phyloP scores from a whole-genome alignment of 2,329 filamentous ascomycete species.

The Sclerotinia subarctica region DNA sequence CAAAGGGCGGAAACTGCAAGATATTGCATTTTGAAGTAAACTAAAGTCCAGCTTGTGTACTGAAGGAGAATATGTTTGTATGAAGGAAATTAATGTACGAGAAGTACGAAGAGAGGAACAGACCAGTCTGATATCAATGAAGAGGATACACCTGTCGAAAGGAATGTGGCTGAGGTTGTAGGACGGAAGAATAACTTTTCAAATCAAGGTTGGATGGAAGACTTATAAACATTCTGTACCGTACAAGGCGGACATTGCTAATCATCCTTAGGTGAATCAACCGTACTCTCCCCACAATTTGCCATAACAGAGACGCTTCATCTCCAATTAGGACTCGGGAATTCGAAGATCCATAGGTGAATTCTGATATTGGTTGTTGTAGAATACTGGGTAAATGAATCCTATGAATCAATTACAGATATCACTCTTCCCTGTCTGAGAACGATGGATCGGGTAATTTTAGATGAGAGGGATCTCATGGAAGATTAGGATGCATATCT shows the following conservation, averaged over 20 bases:
- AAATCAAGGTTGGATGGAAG: background rate
- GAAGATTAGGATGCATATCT: background rate
- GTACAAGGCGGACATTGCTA: background rate
- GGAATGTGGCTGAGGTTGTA: background rate
- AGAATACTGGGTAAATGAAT: background rate
- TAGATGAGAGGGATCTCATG: background rate
- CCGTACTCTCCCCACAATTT: background rate
- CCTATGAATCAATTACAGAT: background rate
- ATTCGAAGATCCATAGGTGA: background rate
- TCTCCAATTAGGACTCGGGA: background rate
- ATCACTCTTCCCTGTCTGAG: background rate
- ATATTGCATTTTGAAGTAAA: slow-evolving; percentile 10
- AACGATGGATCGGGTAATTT: background rate
- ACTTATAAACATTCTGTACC: background rate
- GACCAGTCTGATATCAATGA: background rate
- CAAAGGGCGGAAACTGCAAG: slow-evolving; percentile 1
- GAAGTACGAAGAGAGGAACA: background rate
- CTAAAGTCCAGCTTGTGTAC: background rate
- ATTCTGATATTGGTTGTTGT: background rate
- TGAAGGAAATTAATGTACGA: background rate
- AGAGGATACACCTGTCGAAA: background rate
- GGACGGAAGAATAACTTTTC: background rate
- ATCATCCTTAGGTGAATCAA: background rate
- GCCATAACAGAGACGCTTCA: background rate
- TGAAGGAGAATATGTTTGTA: background rate